Conservation (phyloP, 345 rosid species). For the Eucalyptus pauciflora region DNA sequence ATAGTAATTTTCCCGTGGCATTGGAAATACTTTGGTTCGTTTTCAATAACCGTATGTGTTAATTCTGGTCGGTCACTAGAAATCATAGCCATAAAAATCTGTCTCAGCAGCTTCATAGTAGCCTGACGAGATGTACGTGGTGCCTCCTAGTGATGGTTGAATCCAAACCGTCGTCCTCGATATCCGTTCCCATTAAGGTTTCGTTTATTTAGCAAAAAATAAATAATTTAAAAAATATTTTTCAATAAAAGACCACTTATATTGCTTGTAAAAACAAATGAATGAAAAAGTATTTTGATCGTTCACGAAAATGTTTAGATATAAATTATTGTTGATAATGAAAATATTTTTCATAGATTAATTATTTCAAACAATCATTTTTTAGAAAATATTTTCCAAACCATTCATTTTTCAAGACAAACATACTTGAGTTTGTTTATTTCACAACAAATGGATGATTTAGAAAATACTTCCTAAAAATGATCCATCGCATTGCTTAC, state of each 20-base stretch:
- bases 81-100: background rate
- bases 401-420: too few species aligned
- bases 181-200: background rate
- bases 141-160: background rate
- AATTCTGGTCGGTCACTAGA: background rate
- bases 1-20: background rate
- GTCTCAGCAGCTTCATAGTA: background rate
- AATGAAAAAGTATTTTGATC: accelerated
- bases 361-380: background rate
- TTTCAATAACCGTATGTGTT: background rate
- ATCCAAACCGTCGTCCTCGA: background rate
- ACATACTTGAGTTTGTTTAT: too few species aligned
- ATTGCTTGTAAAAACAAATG: accelerated
- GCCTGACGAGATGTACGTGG: background rate
- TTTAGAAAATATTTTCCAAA: background rate
- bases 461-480: too few species aligned
- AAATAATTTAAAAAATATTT: background rate
- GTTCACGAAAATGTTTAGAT: accelerated
- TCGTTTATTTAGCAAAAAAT: background rate
- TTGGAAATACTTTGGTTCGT: background rate
- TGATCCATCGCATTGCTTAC: background rate
- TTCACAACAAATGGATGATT: too few species aligned
- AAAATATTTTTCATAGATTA: background rate
- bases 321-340: background rate
- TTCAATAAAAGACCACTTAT: background rate